Base-by-base conservation (phyloP, 2,329 filamentous ascomycete genomes). In the Cryphonectria naterciae region DNA sequence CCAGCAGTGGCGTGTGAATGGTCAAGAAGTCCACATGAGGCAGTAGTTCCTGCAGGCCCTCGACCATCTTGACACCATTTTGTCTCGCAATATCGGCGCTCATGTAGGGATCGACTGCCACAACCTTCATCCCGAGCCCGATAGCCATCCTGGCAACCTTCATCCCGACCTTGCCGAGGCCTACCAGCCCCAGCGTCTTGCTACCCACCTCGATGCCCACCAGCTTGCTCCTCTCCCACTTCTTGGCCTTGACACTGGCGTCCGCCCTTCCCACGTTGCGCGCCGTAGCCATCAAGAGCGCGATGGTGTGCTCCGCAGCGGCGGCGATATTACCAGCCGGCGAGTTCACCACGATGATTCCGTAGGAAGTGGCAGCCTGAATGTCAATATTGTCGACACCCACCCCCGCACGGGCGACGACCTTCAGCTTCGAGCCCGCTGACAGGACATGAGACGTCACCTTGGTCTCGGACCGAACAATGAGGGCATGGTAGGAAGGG, bases 341-440 rank as follows among this genome's bases (percentile, higher is more conserved):
- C 37, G 89, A 92, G 79, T 95, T 96, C 69, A 95, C 90, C 2
- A 96, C 93, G 66, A 95, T 90, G 72, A 95, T 90, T 28, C 93
- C 93, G 68, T 89, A 84, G 54, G 87, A 85, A 0, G 92, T 95
- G 2, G 93, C 93, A 10, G 89, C 88, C 46, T 88, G 84, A 0
- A 95, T 90, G 77, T 95, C 87, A 65, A 96, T 93, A 81, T 95
- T 95, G 81, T 95, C 92, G 35, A 95, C 92, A 43, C 92, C 93
- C 1, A 95, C 93, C 17, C 93, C 93, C 17, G 93, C 93, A 72
- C 93, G 86, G 2, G 92, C 93, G 32, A 96, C 92, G 11, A 95
- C 93, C 74, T 92, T 91, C 67, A 95, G 85, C 71, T 89, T 91
- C 75, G 85, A 87, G 13, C 88, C 92, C 1, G 90, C 90, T 17